Base-by-base conservation (phyloP, 257 asterid genomes). In the Primulina eburnea region DNA sequence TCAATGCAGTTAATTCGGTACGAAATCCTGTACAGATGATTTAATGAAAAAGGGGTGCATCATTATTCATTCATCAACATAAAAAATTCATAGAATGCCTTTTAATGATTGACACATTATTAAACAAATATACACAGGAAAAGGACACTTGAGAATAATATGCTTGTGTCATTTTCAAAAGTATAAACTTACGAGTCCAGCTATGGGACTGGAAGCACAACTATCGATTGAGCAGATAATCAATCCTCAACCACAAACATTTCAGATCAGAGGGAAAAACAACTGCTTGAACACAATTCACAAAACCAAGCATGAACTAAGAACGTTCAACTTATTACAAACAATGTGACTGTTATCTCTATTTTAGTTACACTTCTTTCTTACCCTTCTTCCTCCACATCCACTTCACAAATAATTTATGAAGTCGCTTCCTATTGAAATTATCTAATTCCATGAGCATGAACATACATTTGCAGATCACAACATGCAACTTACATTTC, bases 81-180 rank as follows among this genome's bases (percentile, higher is more conserved):
- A 71, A 34, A 68, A 64, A 70, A 60, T 65, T 64, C 73, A 56
- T 37, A 60, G 30, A 34, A 73, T 16, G 56, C 57, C 66, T 55
- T 53, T 52, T 38, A 17, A 56, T 57, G 69, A 68, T 43, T 43
- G 53, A 43, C 7, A 14, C 55, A 43, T 12, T 43, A 3, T 14
- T 18, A 43, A 43, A 16, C 57, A 14, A 50, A 50, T 14, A 50
- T 4, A 50, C 21, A 5, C 8, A 14, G 55, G 57, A 18, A 50
- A 50, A 50, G 7, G 5, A 17, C 57, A 16, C 20, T 16, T 16
- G 7, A 50, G 21, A 50, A 50, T 50, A 5, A 1, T 50, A 50
- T 50, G 21, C 2, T 14, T 17, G 8, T 5, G 2, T 50, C 57
- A 16, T 5, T 50, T 50, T 50, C 57, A 50, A 17, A 16, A 16